Percentiles rank a stretch among this genome's conserved stretches.
Evolutionary conservation across 257 asterid genomes (phyloP).

Genomic region (Solanum habrochaites): DNA sequence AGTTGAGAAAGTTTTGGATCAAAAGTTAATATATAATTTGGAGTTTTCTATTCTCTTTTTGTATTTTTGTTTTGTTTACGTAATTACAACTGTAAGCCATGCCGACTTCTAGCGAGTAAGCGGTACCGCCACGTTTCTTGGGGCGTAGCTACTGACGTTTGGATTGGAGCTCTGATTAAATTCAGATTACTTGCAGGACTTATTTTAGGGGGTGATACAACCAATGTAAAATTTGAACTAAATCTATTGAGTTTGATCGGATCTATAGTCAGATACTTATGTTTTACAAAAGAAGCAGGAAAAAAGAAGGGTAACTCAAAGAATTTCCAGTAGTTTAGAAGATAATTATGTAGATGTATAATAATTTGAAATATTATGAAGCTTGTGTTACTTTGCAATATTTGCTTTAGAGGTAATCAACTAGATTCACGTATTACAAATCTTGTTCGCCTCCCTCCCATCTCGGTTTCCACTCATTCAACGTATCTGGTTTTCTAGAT

Average conservation of each 20-base stretch:
- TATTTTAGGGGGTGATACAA: neutral
- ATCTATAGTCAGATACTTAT: too few species aligned
- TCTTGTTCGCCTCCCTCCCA: accelerated
- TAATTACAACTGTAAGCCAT: neutral
- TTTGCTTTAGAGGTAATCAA: too few species aligned
- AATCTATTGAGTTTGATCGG: neutral
- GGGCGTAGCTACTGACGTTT: neutral
- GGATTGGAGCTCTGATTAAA: neutral
- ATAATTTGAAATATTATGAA: neutral
- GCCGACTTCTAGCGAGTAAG: neutral
- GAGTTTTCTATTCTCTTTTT: neutral
- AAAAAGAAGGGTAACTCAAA: neutral
- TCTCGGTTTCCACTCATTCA: neutral
- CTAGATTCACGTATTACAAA: too few species aligned
- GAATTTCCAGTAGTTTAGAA: too few species aligned
- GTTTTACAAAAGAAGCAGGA: neutral
- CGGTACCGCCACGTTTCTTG: neutral
- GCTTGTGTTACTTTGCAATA: neutral
- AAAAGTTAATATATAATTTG: neutral
- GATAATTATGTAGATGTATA: too few species aligned
- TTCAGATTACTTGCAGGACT: neutral
- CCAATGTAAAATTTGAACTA: neutral
- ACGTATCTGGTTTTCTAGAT: too few species aligned
- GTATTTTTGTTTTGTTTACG: neutral
- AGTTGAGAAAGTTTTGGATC: neutral